These are phyloP conservation scores for Nannochloris sp. DNA, from an alignment of 139 green algal species.

Conservation along the genomic window DNA sequence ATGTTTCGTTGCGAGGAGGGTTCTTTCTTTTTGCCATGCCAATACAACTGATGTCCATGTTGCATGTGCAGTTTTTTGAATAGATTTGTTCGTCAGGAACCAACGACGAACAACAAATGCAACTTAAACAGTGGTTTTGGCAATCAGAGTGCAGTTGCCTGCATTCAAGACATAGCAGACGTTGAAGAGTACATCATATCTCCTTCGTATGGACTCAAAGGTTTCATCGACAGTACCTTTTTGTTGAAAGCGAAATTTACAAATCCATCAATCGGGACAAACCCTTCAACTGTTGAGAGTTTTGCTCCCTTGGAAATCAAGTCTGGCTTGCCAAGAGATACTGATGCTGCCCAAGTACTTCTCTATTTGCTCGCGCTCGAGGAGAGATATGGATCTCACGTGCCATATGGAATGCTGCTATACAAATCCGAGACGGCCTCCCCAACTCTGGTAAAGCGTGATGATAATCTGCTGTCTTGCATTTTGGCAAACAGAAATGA, in stretches of 20 bases:
- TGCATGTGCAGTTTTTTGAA: not conserved
- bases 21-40: not conserved
- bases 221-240: constrained; percentile 76
- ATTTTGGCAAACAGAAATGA: constrained; percentile 51
- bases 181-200: constrained; percentile 92
- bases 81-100: not conserved
- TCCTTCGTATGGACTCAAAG: constrained; percentile 84
- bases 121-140: not conserved
- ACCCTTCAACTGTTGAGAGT: constrained; percentile 5
- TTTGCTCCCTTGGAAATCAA: constrained; percentile 94
- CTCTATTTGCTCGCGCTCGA: constrained; percentile 79
- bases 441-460: constrained; percentile 8
- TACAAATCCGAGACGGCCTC: constrained; percentile 6
- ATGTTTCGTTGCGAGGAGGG: not conserved
- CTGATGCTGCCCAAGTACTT: constrained; percentile 67
- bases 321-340: constrained; percentile 59
- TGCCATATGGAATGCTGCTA: constrained; percentile 63
- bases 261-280: not conserved
- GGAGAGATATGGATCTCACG: constrained; percentile 50
- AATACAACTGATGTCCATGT: not conserved
- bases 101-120: not conserved
- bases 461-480: constrained; percentile 36
- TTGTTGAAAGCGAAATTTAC: constrained; percentile 1
- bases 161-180: constrained; percentile 62
- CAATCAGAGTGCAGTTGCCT: not conserved